A percentile compares a stretch with the other conserved stretches of the same genome.
Conservation (phyloP, 2,329 filamentous ascomycete species). For the Fragosphaeria purpurea region DNA sequence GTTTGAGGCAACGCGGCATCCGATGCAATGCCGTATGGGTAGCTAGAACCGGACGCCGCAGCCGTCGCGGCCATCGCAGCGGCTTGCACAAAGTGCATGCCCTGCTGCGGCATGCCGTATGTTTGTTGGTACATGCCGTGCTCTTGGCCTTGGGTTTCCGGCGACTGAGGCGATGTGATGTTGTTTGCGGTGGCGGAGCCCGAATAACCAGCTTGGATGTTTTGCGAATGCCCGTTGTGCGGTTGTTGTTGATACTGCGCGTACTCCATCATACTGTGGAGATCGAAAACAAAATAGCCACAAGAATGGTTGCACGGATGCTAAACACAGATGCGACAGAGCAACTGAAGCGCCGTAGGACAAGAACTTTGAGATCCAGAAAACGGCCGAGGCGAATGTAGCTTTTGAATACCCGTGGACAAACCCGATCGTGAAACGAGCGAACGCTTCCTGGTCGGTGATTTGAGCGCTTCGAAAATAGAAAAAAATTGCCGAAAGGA, state of each 20-base stretch:
- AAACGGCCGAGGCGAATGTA: too few relatives aligned
- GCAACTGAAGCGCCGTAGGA: too few relatives aligned
- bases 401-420: too few relatives aligned
- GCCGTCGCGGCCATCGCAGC: conserved; percentile 89
- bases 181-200: conserved; percentile 43
- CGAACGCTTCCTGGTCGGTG: too few relatives aligned
- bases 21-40: conserved; percentile 57
- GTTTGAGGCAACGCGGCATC: conserved; percentile 59
- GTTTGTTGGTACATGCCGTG: conserved; percentile 74
- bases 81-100: conserved; percentile 83
- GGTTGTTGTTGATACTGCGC: conserved; percentile 61
- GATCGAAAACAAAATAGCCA: background rate
- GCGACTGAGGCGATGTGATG: conserved; percentile 70
- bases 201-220: conserved; percentile 54
- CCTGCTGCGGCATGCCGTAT: conserved; percentile 62
- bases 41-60: conserved; percentile 73
- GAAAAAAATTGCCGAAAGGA: too few relatives aligned
- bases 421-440: too few relatives aligned
- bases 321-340: too few relatives aligned
- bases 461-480: too few relatives aligned
- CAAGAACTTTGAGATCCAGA: too few relatives aligned
- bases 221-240: conserved; percentile 57
- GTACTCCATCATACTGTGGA: conserved; percentile 57
- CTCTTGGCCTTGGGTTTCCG: conserved; percentile 50
- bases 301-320: too few relatives aligned